Conservation (phyloP, 2,329 filamentous ascomycete genomes). For the Venturia asperata region DNA sequence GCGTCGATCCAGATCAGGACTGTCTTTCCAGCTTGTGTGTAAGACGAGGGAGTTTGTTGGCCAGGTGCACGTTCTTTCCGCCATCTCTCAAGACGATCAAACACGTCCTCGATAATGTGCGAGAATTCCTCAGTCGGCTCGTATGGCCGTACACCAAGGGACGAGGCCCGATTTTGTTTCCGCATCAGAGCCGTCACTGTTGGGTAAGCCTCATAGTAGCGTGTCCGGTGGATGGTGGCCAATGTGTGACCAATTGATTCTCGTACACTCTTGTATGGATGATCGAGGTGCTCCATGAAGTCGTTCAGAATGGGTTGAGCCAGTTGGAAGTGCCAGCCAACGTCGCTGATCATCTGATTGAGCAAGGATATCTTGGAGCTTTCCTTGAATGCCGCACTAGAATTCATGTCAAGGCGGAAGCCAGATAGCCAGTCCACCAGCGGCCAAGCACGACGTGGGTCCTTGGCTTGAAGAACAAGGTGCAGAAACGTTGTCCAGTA, state of each 20-base stretch:
- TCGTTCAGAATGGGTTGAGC: slow-evolving; percentile 83
- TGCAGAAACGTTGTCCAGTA: slow-evolving; percentile 97
- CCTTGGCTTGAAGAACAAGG: slow-evolving; percentile 78
- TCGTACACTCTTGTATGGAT: slow-evolving; percentile 94
- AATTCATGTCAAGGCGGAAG: slow-evolving; percentile 88
- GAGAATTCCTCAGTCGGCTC: slow-evolving; percentile 67
- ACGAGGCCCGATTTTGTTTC: slow-evolving; percentile 69
- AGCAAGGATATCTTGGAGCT: slow-evolving; percentile 91
- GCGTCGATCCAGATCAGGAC: slow-evolving; percentile 91
- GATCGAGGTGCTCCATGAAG: slow-evolving; percentile 85
- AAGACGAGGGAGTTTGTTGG: slow-evolving; percentile 86
- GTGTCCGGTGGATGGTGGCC: slow-evolving; percentile 78
- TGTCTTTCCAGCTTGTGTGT: slow-evolving; percentile 94
- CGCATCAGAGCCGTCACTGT: slow-evolving; percentile 69
- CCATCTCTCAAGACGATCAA: slow-evolving; percentile 77
- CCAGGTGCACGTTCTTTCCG: slow-evolving; percentile 74
- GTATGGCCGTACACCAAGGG: slow-evolving; percentile 80
- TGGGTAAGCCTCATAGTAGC: slow-evolving; percentile 89
- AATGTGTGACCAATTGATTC: slow-evolving; percentile 90
- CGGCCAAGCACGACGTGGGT: slow-evolving; percentile 80
- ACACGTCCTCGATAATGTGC: slow-evolving; percentile 65
- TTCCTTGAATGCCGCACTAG: slow-evolving; percentile 97
- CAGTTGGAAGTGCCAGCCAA: slow-evolving; percentile 92
- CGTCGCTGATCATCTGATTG: slow-evolving; percentile 78
- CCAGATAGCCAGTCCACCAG: slow-evolving; percentile 73